Conservation (phyloP, 2,329 filamentous ascomycete genomes). For the Knoxdaviesia capensis region DNA sequence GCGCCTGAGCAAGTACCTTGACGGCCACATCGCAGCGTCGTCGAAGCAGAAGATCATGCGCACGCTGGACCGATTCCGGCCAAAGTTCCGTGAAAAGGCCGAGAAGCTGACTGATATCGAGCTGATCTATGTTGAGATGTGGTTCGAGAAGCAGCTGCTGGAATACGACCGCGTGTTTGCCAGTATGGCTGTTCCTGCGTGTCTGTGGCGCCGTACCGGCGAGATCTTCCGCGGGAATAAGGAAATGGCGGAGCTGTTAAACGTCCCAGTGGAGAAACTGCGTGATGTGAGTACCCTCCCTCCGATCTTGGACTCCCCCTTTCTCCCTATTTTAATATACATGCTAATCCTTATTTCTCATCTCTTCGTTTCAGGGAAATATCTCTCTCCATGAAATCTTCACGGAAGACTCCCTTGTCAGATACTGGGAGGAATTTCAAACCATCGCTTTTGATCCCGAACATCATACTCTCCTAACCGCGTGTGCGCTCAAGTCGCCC, state of each 20-base stretch:
- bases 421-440: constrained; percentile 98
- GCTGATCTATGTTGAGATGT: constrained; percentile 91
- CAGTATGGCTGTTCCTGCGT: constrained; percentile 95
- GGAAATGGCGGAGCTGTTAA: constrained; percentile 93
- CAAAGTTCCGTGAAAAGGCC: constrained; percentile 90
- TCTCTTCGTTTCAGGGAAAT: constrained; percentile 45
- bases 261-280: constrained; percentile 75
- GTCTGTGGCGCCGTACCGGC: constrained; percentile 88
- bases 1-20: constrained; percentile 76
- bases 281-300: constrained; percentile 52
- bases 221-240: constrained; percentile 97
- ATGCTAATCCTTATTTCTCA: neutral
- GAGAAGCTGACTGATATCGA: constrained; percentile 85
- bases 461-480: constrained; percentile 89
- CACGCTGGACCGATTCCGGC: constrained; percentile 80
- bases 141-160: constrained; percentile 93
- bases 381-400: constrained; percentile 91
- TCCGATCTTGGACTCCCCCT: neutral
- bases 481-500: constrained; percentile 75
- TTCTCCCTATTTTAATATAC: neutral
- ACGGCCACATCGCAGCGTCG: constrained; percentile 60
- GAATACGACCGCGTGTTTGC: constrained; percentile 97
- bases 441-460: constrained; percentile 89
- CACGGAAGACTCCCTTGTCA: constrained; percentile 82
- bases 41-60: constrained; percentile 83